Conservation (phyloP, 1,284 basidiomycete species). For the Pholiota adiposa region DNA sequence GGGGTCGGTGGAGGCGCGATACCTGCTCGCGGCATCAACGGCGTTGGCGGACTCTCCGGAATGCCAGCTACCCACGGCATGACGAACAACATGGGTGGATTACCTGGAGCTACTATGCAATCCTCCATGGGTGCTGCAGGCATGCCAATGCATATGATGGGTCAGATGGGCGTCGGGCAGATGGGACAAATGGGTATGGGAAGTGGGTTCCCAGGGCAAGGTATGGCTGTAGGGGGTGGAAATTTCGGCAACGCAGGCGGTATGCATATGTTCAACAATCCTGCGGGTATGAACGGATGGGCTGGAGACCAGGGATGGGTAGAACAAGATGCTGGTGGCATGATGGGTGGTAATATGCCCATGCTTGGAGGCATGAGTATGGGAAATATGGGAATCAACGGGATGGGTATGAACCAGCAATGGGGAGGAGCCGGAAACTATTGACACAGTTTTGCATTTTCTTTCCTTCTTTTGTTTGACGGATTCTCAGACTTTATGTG, state of each 20-base stretch:
- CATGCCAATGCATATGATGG: constrained; percentile 50
- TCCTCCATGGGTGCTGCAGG: constrained; percentile 31
- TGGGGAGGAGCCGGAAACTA: constrained; percentile 13
- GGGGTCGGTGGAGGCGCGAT: constrained; percentile 10
- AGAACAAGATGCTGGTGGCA: constrained; percentile 19
- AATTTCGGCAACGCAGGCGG: constrained; percentile 22
- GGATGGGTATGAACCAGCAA: constrained; percentile 19
- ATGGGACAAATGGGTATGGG: constrained; percentile 41
- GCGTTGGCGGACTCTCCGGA: background rate
- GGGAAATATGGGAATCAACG: constrained; percentile 16
- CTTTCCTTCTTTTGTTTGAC: background rate
- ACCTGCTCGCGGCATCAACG: background rate
- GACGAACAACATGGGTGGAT: background rate
- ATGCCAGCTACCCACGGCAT: constrained; percentile 1
- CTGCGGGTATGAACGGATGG: constrained; percentile 27
- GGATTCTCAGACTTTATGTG: background rate
- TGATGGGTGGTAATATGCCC: constrained; percentile 32
- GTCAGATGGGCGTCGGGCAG: constrained; percentile 14
- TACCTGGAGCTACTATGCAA: constrained; percentile 7
- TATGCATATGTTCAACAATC: constrained; percentile 27
- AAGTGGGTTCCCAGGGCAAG: constrained; percentile 22
- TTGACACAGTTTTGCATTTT: background rate
- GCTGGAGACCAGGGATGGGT: constrained; percentile 30
- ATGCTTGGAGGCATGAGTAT: constrained; percentile 30
- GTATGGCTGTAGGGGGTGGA: constrained; percentile 13